Conservation (phyloP, 2,329 filamentous ascomycete genomes). For the Scytalidium sp. region DNA sequence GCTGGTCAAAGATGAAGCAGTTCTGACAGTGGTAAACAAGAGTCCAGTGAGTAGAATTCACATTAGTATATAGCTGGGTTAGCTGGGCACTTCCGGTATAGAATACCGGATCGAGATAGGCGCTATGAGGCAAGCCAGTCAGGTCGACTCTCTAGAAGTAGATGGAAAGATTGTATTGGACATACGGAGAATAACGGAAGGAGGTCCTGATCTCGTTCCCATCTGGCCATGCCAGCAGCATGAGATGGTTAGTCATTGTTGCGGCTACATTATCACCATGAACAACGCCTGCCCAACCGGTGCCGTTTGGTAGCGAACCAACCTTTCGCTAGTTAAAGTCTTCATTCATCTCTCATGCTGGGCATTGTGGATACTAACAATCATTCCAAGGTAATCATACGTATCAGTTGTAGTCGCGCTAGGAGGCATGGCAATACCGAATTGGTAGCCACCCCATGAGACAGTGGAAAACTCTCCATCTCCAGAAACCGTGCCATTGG, state of each 20-base stretch:
- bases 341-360: not conserved
- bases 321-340: slow-evolving; percentile 5
- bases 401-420: slow-evolving; percentile 44
- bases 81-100: slow-evolving; percentile 62
- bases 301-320: slow-evolving; percentile 43
- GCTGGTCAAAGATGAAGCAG: slow-evolving; percentile 52
- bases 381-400: slow-evolving; percentile 57
- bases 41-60: slow-evolving; percentile 57
- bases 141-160: not conserved
- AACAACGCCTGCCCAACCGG: slow-evolving; percentile 57
- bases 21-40: slow-evolving; percentile 64
- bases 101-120: slow-evolving; percentile 54
- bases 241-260: slow-evolving; percentile 53
- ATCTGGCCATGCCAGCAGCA: slow-evolving; percentile 56
- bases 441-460: slow-evolving; percentile 41
- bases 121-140: slow-evolving; percentile 28
- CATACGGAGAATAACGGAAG: slow-evolving; percentile 49
- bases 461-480: slow-evolving; percentile 24
- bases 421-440: slow-evolving; percentile 52
- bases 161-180: not conserved
- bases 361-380: slow-evolving; percentile 36
- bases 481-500: slow-evolving; percentile 32
- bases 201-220: slow-evolving; percentile 50
- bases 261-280: slow-evolving; percentile 41
- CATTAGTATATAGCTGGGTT: slow-evolving; percentile 54